Base-by-base conservation (phyloP, 805 yeast species). In the Candida krabiensis region DNA sequence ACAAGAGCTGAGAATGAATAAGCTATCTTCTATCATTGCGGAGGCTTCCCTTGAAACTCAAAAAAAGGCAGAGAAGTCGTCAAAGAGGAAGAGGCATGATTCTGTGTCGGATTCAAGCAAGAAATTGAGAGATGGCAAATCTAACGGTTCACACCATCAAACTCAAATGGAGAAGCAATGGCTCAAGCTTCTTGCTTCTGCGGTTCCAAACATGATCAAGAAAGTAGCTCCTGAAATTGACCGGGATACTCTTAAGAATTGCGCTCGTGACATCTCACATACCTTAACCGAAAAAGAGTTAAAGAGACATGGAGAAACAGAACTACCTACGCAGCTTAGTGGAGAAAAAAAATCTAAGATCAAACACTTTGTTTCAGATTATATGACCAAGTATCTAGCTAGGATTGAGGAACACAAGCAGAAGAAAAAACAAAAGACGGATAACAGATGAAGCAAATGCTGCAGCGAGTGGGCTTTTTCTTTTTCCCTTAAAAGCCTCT, bases 261-360 rank as follows among this genome's bases (percentile, higher is more conserved):
- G 89, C 61, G 86, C 96, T 2, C 75, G 79, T 43, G 96, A 89
- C 34, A 78, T 91, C 40, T 88, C 83, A 4, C 75, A 79, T 46
- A 63, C 69, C 0, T 66, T 93, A 30, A 77, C 80, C 0, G 70
- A 72, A 4, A 93, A 91, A 58, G 97, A 88, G 58, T 33, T 73
- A 40, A 73, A 71, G 41, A 66, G 75, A 37, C 71, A 64, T 37
- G 63, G 66, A 9, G 52, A 40, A 4, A 52, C 58, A 8, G 27
- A 50, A 1, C 79, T 81, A 3, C 83, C 88, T 1, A 49, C 52
- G 11, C 82, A 80, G 40, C 67, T 86, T 28, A 75, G 75, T 16
- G 69, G 69, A n/a, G 83, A 78, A 16, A 86, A 86, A 60, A 67
- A 76, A 47, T 70, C 73, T 49, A 89, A 90, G 56, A 70, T 89